Evolutionary conservation across 805 yeast genomes (phyloP), one percentile per base, ranked within the genome.

Genomic region (Myxozyma kluyveri): DNA sequence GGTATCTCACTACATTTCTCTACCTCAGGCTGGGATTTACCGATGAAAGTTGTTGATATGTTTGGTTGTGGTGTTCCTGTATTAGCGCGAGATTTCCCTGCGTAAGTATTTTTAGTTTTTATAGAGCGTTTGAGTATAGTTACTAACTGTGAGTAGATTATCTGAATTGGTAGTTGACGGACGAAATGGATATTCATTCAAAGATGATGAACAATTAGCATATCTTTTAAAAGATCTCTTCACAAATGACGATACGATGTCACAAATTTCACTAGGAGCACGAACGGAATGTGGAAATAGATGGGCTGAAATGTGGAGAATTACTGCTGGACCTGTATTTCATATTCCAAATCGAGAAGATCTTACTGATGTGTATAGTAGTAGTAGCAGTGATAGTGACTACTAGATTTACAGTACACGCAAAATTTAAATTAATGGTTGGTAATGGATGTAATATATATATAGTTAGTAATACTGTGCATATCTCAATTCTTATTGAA

Each of bases 51-150:
- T 32, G 84, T 91, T 4, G 99, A 93, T 64, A 82, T 91, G 78
- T 90, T 91, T 73, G 99, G 99, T 0, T 86, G 93, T 58, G 98
- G 98, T 0, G 72, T 93, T 10, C 99, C 99, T 0, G 97, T 89
- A 0, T 73, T 90, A 2, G 80, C 96, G 0, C 72, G 90, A 52
- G 72, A 75, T 33, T 93, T 88, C 66, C 81, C 84, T 0, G 91
- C 96, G 1, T 75, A 46, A 3, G 60, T 29, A 7, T 17, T 14
- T 2, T 29, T 29, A 9, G 9, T 29, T 14, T 14, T 29, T 29
- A 9, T 9, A 9, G 31, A 4, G 2, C 18, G 19, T n/a, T 10
- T 18, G 24, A 10, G n/a, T 5, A 14, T 27, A 22, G n/a, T 43
- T 37, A 48, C 23, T 37, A n/a, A 14, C n/a, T 3, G 18, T 17